Evolutionary conservation across 2,329 filamentous ascomycete genomes (phyloP), one percentile per base, ranked within the genome.

Genomic region (Talaromyces sp.): DNA sequence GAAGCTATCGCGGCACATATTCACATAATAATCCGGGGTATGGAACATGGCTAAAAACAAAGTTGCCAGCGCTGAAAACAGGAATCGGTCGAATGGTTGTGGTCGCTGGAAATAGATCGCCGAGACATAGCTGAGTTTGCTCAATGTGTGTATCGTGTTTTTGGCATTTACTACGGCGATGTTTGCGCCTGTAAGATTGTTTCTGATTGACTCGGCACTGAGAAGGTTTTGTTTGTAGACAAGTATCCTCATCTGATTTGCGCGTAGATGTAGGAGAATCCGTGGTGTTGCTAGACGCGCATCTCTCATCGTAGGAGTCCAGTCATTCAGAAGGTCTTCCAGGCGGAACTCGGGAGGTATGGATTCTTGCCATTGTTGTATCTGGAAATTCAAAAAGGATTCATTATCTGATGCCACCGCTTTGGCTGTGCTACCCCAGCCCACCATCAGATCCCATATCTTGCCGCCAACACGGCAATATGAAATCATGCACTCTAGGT

Each of bases 191-290:
- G 77, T 73, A 39, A 86, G 80, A 68, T 95, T 88, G 53, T 86
- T 83, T 75, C 88, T 84, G 65, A 96, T 96, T 66, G 87, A 91
- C 10, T 85, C 88, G 3, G 88, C 85, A 33, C 87, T 92, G 70
- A 96, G 89, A 8, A 97, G 76, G 1, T 96, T 86, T 0, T 91
- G 91, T 0, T 91, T 89, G 72, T 95, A 90, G 40, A 97, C 88
- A 70, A 91, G 86, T 63, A 92, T 93, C 5, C 92, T 87, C 74
- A 96, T 89, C 76, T 95, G 91, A 66, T 96, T 96, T 1, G 89
- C 82, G n/a, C 92, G 84, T 7, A 96, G 78, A 68, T 94, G 92
- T 11, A 94, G 88, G 71, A 94, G 84, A 25, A 95, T 86, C 58
- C 89, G 88, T 6, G 95, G 78, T 1, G 92, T 85, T 62, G 87